Percentiles rank a stretch among this genome's conserved stretches.
Evolutionary conservation across 495 filamentous ascomycete genomes (phyloP).

Genomic region (Hyaloscypha hepaticicola): DNA sequence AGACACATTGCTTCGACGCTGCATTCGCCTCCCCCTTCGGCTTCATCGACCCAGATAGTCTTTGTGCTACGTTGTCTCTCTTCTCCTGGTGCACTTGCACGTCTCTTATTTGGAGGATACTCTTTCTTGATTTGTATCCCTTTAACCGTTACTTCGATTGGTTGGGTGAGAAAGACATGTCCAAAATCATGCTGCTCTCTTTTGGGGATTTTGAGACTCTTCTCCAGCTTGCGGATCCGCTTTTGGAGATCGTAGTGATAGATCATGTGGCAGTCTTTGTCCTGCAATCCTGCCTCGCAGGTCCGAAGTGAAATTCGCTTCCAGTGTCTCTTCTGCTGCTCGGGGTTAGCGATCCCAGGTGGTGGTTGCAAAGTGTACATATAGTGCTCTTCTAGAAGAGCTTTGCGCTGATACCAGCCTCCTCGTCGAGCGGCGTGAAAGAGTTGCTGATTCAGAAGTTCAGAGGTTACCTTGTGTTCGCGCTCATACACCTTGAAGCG

Average conservation of each 20-base stretch:
- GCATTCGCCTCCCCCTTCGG: constrained; percentile 66
- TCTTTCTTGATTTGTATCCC: constrained; percentile 63
- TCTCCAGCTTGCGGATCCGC: constrained; percentile 86
- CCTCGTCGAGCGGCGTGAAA: constrained; percentile 86
- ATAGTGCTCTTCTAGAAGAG: constrained; percentile 92
- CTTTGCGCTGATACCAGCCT: constrained; percentile 95
- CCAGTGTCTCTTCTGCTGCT: constrained; percentile 80
- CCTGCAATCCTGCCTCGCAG: constrained; percentile 83
- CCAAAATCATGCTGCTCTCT: constrained; percentile 91
- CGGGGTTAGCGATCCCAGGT: constrained; percentile 37
- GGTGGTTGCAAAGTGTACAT: constrained; percentile 48
- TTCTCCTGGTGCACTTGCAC: constrained; percentile 16
- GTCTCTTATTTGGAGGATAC: constrained; percentile 35
- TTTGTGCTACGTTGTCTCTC: constrained; percentile 55
- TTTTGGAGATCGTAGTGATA: constrained; percentile 96
- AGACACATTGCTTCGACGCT: constrained; percentile 88
- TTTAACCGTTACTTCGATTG: constrained; percentile 69
- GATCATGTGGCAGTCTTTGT: constrained; percentile 83
- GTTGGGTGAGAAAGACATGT: constrained; percentile 72
- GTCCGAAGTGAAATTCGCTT: constrained; percentile 74
- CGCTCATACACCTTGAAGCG: constrained; percentile 76
- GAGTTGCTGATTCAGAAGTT: constrained; percentile 76
- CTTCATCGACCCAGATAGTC: constrained; percentile 83
- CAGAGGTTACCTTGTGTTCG: constrained; percentile 72
- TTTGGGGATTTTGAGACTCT: constrained; percentile 75